Percentiles rank a stretch among this genome's conserved stretches.
Conservation (phyloP, 2,329 filamentous ascomycete genomes). For the Emmonsiellopsis sp. region DNA sequence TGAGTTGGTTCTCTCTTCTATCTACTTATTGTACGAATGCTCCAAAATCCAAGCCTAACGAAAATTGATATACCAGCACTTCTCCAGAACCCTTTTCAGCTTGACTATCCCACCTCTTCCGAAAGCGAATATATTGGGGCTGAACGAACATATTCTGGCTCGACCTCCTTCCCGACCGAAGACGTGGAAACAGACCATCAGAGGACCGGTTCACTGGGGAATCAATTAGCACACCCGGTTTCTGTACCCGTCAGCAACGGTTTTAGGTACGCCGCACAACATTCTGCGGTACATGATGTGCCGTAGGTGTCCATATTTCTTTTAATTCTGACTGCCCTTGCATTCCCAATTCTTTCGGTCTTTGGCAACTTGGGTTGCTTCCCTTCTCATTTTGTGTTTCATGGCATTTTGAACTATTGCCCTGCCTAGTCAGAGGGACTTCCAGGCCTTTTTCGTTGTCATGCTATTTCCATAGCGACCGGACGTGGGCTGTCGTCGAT, state of each 20-base stretch:
- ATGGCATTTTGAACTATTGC: constrained; percentile 4
- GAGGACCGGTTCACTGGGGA: constrained; percentile 41
- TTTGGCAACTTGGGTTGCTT: constrained; percentile 20
- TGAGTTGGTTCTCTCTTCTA: background rate
- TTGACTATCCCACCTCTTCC: constrained; percentile 30
- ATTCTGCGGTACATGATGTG: constrained; percentile 42
- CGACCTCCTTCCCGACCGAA: constrained; percentile 26
- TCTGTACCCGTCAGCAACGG: constrained; percentile 39
- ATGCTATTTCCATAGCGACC: background rate
- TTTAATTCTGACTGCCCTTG: constrained; percentile 27
- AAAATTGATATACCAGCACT: constrained; percentile 20
- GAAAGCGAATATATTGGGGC: constrained; percentile 31
- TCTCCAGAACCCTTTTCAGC: constrained; percentile 26
- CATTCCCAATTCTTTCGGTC: constrained; percentile 20
- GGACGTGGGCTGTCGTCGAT: background rate
- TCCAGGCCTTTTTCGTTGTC: background rate
- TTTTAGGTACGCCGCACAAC: constrained; percentile 43
- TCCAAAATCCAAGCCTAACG: constrained; percentile 15
- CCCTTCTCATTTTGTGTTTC: constrained; percentile 1
- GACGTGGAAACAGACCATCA: constrained; percentile 40
- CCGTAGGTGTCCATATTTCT: constrained; percentile 43
- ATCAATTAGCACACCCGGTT: constrained; percentile 35
- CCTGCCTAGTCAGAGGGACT: background rate
- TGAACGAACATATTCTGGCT: constrained; percentile 25
- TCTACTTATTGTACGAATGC: background rate